Percentiles rank a stretch among this genome's conserved stretches.
These are phyloP conservation scores for Warburgia ugandensis DNA, from an alignment of 164 flowering plant genomes.

Conservation along the genomic window DNA sequence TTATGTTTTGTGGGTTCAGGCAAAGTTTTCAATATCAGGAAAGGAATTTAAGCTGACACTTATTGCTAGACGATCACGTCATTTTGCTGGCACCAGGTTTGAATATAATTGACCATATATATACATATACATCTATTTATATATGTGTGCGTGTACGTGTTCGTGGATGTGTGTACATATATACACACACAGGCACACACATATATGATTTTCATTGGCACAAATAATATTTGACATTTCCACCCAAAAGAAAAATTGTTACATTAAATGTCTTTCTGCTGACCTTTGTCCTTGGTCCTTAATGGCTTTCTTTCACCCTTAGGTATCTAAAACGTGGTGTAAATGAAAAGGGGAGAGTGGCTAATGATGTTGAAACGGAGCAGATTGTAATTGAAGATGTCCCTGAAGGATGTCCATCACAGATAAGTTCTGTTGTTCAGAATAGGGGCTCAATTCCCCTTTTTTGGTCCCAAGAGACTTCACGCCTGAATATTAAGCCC, in stretches of 20 bases:
- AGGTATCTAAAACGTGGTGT: constrained; percentile 97
- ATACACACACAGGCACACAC: no score
- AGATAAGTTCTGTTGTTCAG: constrained; percentile 87
- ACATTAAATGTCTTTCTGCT: constrained; percentile 5
- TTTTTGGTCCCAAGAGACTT: constrained; percentile 98
- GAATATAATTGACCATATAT: no score
- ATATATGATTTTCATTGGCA: no score
- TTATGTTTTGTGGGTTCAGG: constrained; percentile 35
- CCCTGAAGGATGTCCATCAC: constrained; percentile 46
- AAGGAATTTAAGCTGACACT: constrained; percentile 69
- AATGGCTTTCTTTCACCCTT: no score
- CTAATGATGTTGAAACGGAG: constrained; percentile 99
- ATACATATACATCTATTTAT: no score
- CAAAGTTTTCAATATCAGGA: constrained; percentile 53
- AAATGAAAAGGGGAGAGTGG: constrained; percentile 89
- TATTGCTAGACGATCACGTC: constrained; percentile 96
- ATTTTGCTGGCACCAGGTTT: constrained; percentile 98
- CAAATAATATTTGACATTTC: no score
- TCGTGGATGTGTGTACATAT: no score
- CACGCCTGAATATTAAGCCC: constrained; percentile 77
- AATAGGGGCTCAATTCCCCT: constrained; percentile 96
- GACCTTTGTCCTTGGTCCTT: background rate
- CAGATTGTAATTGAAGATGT: constrained; percentile 83
- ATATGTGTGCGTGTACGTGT: no score
- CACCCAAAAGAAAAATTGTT: no score